Base-by-base conservation (phyloP, 257 asterid species). In the Solanum rostratum region DNA sequence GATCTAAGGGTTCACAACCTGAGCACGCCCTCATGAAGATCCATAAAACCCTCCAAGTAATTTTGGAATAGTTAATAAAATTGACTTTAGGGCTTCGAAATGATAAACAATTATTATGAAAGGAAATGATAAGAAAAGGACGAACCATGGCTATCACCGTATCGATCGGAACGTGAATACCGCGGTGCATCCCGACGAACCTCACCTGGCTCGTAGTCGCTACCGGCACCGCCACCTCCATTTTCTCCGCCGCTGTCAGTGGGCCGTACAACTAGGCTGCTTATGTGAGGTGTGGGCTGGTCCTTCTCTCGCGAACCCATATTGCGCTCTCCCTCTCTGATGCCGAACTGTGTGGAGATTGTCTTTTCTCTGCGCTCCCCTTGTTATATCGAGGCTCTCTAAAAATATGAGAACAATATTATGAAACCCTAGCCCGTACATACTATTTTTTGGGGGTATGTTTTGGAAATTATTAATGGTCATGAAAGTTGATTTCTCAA, bases 181-280 rank as follows among this genome's bases (percentile, higher is more conserved):
- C 92, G 91, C 85, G 92, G 95, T 39, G 93, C 94, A 86, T 91
- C 92, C 6, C 91, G 96, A 84, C 97, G 99, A 85, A 95, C 98
- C 88, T 95, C 99, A n/a, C 98, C 99, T 22, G 98, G 97, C 83
- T 95, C 99, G 89, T 92, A 94, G 76, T 95, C 98, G 92, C 91
- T 89, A 33, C 91, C 95, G 45, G 86, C 89, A 3, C 92, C 95
- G 57, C 86, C 88, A 9, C 89, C 91, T 19, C 83, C 88, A 24
- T 90, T 91, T 6, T 90, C 92, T 22, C 86, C 89, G 84, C 88
- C 81, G 88, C 84, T 90, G 53, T 89, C 94, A 20, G 97, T 37
- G 20, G 98, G 91, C 24, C 99, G 95, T 8, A 95, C 90, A 53
- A 95, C 95, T 50, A 95, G 97, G 90, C 99, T 95, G 85, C 99